These are phyloP conservation scores for Orychophragmus violaceus DNA, from an alignment of 345 rosid species.

Conservation along the genomic window DNA sequence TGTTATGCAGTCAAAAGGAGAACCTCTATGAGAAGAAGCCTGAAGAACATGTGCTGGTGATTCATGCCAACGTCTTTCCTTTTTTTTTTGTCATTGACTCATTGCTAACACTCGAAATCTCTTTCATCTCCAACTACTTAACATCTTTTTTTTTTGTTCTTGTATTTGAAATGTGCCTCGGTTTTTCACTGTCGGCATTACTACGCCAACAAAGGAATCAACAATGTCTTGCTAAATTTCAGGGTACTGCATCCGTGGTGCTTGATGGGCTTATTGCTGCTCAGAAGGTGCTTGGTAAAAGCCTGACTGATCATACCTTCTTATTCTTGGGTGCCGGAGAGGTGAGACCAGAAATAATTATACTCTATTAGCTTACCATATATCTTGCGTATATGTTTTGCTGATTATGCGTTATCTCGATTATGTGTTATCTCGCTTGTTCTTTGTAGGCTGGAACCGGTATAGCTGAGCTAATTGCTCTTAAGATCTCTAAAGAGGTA, in stretches of 20 bases:
- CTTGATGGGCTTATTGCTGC: constrained; percentile 88
- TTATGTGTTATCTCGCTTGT: not conserved
- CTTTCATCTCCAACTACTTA: no score
- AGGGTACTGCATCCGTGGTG: constrained; percentile 98
- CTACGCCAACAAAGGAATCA: no score
- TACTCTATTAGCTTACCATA: not conserved
- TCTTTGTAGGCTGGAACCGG: constrained; percentile 91
- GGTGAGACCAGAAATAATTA: constrained; percentile 38
- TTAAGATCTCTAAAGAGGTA: constrained; percentile 69
- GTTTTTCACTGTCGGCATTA: no score
- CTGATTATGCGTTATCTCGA: no score
- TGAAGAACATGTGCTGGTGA: constrained; percentile 62
- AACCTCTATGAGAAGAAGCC: constrained; percentile 96
- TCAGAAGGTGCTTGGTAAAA: constrained; percentile 61
- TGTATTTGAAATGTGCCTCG: no score
- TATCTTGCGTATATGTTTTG: not conserved
- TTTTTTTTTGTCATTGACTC: no score
- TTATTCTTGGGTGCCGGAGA: constrained; percentile 97
- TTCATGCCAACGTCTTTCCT: no score
- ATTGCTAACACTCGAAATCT: no score
- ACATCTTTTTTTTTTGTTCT: no score
- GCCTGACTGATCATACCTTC: constrained; percentile 72
- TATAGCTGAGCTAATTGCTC: constrained; percentile 95
- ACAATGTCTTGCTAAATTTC: constrained; percentile 27
- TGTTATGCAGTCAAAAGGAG: constrained; percentile 62